These are phyloP conservation scores for Gnetum montanum DNA, from an alignment of 75 land plant genomes.

Conservation along the genomic window DNA sequence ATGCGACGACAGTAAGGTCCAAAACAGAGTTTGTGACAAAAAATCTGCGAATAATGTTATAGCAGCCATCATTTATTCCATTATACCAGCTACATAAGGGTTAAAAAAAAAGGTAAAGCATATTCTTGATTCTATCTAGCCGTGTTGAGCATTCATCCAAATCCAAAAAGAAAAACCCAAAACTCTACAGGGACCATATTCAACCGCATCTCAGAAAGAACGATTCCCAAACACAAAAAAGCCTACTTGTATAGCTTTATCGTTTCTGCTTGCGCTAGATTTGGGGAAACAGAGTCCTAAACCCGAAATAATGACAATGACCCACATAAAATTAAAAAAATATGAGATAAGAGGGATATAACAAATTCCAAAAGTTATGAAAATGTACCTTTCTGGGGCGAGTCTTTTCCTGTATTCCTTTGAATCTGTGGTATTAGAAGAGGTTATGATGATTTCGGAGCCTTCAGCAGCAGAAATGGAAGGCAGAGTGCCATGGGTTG, in stretches of 20 bases:
- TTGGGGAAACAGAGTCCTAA: neutral
- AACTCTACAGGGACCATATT: neutral
- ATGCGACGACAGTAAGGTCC: constrained; percentile 68
- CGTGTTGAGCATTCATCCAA: neutral
- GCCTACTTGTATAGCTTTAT: too few species aligned
- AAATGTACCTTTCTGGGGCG: constrained; percentile 54
- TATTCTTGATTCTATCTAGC: neutral
- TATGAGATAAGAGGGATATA: neutral
- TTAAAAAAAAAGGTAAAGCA: neutral
- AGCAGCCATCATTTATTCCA: neutral
- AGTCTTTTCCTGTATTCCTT: constrained; percentile 14
- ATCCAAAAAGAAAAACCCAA: neutral
- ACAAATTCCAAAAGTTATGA: neutral
- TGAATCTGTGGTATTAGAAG: constrained; percentile 15
- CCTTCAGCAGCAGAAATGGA: constrained; percentile 49
- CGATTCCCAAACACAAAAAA: too few species aligned
- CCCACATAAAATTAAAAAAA: neutral
- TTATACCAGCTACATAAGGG: neutral
- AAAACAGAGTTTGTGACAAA: constrained; percentile 69
- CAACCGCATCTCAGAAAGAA: neutral
- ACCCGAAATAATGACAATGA: neutral
- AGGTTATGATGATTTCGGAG: constrained; percentile 36
- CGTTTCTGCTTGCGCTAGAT: too few species aligned
- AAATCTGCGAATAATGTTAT: constrained; percentile 46
- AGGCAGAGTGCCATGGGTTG: constrained; percentile 55